Base-by-base conservation (phyloP, 495 filamentous ascomycete genomes). In the Hypoxylon crocopeplum region DNA sequence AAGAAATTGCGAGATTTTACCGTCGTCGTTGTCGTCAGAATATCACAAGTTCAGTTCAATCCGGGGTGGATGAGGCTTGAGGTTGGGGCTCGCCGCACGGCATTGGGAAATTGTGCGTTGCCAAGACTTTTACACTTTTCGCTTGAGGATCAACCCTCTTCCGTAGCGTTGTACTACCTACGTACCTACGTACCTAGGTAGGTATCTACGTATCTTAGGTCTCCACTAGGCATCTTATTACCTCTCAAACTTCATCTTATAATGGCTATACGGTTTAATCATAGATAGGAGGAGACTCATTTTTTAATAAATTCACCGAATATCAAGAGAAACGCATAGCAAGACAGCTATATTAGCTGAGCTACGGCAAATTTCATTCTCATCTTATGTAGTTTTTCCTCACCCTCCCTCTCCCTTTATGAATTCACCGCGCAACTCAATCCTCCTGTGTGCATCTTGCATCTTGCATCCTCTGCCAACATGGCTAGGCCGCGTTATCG, bases 141-240 rank as follows among this genome's bases (percentile, higher is more conserved):
- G 68, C 68, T 65, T 68, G 61, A 60, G 68, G 68, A 70, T 67
- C 63, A 70, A 68, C 68, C 68, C 68, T 70, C 62, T 68, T 70
- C 64, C 68, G 56, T n/a, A n/a, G n/a, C n/a, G n/a, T n/a, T n/a
- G n/a, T n/a, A n/a, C 16, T 37, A 16, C 41, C 16, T 25, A 29
- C 0, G 25, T 29, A 38, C 2, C 15, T 40, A 51, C 34, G 13
- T 27, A 40, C 15, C 7, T 51, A 24, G 20, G 24, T n/a, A n/a
- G n/a, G n/a, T n/a, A n/a, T n/a, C n/a, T n/a, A n/a, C n/a, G n/a
- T n/a, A n/a, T n/a, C n/a, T n/a, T n/a, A n/a, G n/a, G n/a, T n/a
- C n/a, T n/a, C n/a, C n/a, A n/a, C n/a, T n/a, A n/a, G n/a, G n/a
- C 44, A 47, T 10, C 12, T 15, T 29, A 29, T 10, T 29, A 29